Evolutionary conservation across 371 early-diverging fungal genomes (phyloP).

Genomic region (Mycotypha africana): DNA sequence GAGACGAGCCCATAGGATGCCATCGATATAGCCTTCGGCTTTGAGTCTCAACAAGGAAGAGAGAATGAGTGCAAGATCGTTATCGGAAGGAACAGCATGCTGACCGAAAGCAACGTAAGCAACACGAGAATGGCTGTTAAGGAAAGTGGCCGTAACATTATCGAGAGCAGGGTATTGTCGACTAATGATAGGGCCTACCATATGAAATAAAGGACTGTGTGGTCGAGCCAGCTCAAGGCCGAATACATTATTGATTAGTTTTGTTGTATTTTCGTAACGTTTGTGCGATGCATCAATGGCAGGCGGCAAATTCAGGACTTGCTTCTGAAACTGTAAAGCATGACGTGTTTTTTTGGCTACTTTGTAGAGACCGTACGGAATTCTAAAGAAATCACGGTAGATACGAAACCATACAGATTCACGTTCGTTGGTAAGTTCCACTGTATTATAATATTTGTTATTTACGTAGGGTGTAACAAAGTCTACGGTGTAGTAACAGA

Average conservation of each 20-base stretch:
- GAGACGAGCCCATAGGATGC: constrained; percentile 25
- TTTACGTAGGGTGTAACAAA: constrained; percentile 17
- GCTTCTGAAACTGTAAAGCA: neutral
- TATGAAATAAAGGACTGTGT: constrained; percentile 19
- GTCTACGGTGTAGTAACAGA: neutral
- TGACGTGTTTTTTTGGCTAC: neutral
- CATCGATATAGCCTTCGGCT: constrained; percentile 18
- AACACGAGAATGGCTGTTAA: constrained; percentile 13
- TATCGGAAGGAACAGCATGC: neutral
- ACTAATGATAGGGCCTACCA: constrained; percentile 22
- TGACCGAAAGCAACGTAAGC: constrained; percentile 36
- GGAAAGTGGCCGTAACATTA: constrained; percentile 1
- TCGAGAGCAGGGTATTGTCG: constrained; percentile 13
- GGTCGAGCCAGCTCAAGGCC: constrained; percentile 26
- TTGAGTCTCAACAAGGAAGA: constrained; percentile 5
- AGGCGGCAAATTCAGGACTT: neutral
- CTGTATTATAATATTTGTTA: neutral
- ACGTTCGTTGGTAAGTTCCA: constrained; percentile 6
- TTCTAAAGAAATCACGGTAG: neutral
- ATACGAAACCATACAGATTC: neutral
- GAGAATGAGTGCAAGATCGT: constrained; percentile 14
- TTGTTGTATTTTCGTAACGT: constrained; percentile 3
- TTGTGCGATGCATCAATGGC: neutral
- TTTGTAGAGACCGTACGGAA: neutral
- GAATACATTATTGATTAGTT: constrained; percentile 17